Evolutionary conservation across 805 yeast genomes (phyloP), one percentile per base, ranked within the genome.

Genomic region (Isabelozyma heimii): DNA sequence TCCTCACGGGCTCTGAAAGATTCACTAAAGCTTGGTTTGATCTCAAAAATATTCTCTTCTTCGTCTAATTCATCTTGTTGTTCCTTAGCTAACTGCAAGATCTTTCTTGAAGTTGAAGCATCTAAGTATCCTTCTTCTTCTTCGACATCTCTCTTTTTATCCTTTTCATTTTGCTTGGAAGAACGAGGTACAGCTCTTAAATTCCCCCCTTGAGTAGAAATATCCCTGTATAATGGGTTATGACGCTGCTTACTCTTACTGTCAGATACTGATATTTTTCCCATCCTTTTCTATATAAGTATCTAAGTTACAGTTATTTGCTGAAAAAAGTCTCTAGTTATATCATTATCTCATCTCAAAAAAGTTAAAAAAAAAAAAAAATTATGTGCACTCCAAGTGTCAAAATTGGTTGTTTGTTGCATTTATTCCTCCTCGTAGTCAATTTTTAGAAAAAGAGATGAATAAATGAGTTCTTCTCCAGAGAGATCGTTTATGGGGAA

Each of bases 11-110:
- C 51, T 54, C 55, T 60, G 51, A 58, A 54, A 8, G 59, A 45
- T 40, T 63, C 63, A 14, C 60, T 54, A 48, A 65, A 54, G 41
- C 63, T 33, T 44, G 59, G 51, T 56, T 53, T 45, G 49, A 55
- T 43, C 52, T 45, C 37, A 9, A 17, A 49, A 47, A 33, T 58
- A 38, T 71, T 72, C 52, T 83, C 87, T 43, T 75, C 83, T 5
- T 58, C 63, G 47, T 83, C 91, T 16, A 91, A 65, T 63, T 94
- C 99, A 42, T 88, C 91, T 68, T 91, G 97, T 72, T 94, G 99
- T 60, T 87, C 92, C 58, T 81, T 84, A 15, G 99, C 99, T 52
- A 94, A 76, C 64, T 87, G 89, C 56, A 94, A 75, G 66, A 94
- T 91, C 69, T 83, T 89, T 67, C 95, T 78, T 1, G 97, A 89